Base-by-base conservation (phyloP, 148 eudicot genomes). In the Euryodendron excelsum region DNA sequence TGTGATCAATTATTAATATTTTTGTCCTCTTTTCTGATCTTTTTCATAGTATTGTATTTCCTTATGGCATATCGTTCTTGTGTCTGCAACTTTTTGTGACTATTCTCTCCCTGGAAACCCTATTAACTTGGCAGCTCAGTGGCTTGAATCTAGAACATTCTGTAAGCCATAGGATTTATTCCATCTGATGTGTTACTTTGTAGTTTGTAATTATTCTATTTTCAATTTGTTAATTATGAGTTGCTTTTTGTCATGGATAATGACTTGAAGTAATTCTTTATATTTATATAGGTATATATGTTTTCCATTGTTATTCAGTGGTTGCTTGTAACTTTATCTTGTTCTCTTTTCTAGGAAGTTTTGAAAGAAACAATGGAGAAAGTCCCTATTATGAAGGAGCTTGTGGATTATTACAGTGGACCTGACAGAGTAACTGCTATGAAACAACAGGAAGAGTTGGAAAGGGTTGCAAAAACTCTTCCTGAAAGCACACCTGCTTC, bases 401-500 rank as follows among this genome's bases (percentile, higher is more conserved):
- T 96, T 69, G 99, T 91, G 44, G 98, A 96, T 79, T 73, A 84
- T 74, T 90, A 91, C 66, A 79, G 89, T 80, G 98, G 99, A 77
- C 98, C 97, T 33, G 92, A 91, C 77, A 87, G 83, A 77, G 91
- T 90, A 13, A 96, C 97, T 80, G 97, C 99, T 63, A 93, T 84
- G 86, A 84, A 90, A 84, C 98, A 96, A 77, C 85, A 87, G 61
- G 86, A 75, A 76, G 99, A 96, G 79, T 85, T 91, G 68, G 91
- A 89, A 84, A 88, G 93, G 88, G 93, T 96, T 74, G 99, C 98
- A 64, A 86, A 90, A 82, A 90, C 93, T 53, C 87, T 90, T 82
- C 99, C 99, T 56, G 85, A 86, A 48, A 85, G 86, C 63, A 88
- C 82, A 44, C 98, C 92, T 64, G 75, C 86, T 76, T 86, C 97